These are phyloP conservation scores for Brassica cretica DNA, from an alignment of 345 rosid genomes.

Conservation along the genomic window DNA sequence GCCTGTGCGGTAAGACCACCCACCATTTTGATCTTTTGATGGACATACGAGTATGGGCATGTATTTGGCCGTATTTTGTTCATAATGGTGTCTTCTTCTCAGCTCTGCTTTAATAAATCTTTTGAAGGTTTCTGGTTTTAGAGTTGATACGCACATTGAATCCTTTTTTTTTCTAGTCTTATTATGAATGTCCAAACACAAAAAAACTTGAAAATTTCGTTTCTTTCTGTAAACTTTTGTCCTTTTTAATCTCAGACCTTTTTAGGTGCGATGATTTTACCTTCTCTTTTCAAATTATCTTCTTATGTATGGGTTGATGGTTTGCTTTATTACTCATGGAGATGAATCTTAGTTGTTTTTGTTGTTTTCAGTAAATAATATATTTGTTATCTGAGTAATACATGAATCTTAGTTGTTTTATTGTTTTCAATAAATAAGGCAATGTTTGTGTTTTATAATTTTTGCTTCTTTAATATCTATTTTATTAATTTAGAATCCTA, in stretches of 20 bases:
- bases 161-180: constrained; percentile 24
- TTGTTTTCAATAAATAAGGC: too few relatives aligned
- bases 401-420: too few relatives aligned
- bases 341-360: too few relatives aligned
- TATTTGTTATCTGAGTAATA: too few relatives aligned
- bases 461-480: too few relatives aligned
- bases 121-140: constrained; percentile 26
- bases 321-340: neutral
- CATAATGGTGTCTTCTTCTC: constrained; percentile 29
- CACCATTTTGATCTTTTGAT: constrained; percentile 31
- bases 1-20: constrained; percentile 52
- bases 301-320: neutral
- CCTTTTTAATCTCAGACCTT: neutral
- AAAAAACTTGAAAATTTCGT: constrained; percentile 1
- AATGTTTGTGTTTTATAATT: too few relatives aligned
- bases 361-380: too few relatives aligned
- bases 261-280: neutral
- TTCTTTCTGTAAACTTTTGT: neutral
- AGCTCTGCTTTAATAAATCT: constrained; percentile 29
- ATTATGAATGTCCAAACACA: constrained; percentile 25
- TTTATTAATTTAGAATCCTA: too few relatives aligned
- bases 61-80: constrained; percentile 32
- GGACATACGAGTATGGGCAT: constrained; percentile 34
- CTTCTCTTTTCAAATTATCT: neutral
- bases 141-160: constrained; percentile 22